Base-by-base conservation (phyloP, 2,329 filamentous ascomycete species). In the Domatiomyces catenatus region DNA sequence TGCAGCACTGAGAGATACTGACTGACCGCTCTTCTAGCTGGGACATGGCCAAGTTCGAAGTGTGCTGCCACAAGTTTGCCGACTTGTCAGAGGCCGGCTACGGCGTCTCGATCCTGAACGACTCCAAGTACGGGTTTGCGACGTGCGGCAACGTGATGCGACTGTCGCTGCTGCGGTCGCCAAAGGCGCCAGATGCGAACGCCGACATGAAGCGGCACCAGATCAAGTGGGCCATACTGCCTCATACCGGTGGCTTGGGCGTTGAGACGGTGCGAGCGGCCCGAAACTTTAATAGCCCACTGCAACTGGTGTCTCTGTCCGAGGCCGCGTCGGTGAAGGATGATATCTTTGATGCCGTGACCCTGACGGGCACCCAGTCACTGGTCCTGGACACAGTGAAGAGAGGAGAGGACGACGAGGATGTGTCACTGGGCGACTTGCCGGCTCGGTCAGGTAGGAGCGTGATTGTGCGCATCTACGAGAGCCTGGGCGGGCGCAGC, bases 31-130 rank as follows among this genome's bases (percentile, higher is more conserved):
- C 10, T 18, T 46, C 1, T 51, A 76, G 79, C 58, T 94, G 88
- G 88, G 88, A 94, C 63, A 94, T 94, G 88, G 89, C 89, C 62
- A 94, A 94, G 62, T 95, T 95, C 60, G 89, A 95, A 70, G 89
- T 95, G 48, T 94, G 88, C 74, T 90, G 85, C 65, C 89, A 95
- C 71, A 90, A 89, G 64, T 95, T 86, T 73, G 89, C 89, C 8
- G 89, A 95, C 66, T 71, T 95, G 22, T 90, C 84, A 0, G 89
- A 95, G 66, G 75, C 85, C 61, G 83, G 82, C 49, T 94, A 94
- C 60, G 89, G 89, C 56, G 87, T 96, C 6, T 90, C 86, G 2
- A 85, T 96, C 55, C 75, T 96, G 52, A 96, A 96, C 63, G 89
- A 96, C 67, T 86, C 81, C 70, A 95, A 95, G 67, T 96, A 94